phyloP scores from a whole-genome alignment of 2,329 filamentous ascomycete genomes.

The Colletotrichum coccodes region DNA sequence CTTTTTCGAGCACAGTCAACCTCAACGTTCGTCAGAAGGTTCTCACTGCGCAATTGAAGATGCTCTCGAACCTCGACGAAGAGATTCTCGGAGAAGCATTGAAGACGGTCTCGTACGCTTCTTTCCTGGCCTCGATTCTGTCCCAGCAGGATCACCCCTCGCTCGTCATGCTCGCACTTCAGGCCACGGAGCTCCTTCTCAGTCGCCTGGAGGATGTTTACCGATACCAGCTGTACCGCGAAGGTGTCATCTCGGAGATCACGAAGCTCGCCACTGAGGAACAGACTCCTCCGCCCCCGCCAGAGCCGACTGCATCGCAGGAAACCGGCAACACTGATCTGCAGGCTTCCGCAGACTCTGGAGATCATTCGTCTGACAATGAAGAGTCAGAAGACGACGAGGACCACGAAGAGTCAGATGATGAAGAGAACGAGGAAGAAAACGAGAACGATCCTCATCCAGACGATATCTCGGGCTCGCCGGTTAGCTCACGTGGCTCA shows the following conservation, averaged over 20 bases:
- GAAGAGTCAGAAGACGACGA: slow-evolving; percentile 61
- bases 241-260: slow-evolving; percentile 94
- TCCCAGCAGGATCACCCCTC: slow-evolving; percentile 94
- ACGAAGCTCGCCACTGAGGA: slow-evolving; percentile 75
- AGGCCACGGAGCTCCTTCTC: slow-evolving; percentile 89
- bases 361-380: slow-evolving; percentile 51
- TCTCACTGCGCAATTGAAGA: slow-evolving; percentile 93
- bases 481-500: slow-evolving; percentile 72
- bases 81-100: slow-evolving; percentile 87
- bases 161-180: slow-evolving; percentile 86
- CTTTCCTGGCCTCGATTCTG: slow-evolving; percentile 92
- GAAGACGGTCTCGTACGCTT: slow-evolving; percentile 90
- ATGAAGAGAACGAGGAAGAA: slow-evolving; percentile 65
- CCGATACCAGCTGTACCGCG: slow-evolving; percentile 95
- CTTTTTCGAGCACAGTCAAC: slow-evolving; percentile 98
- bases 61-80: slow-evolving; percentile 94
- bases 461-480: slow-evolving; percentile 74
- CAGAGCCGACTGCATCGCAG: slow-evolving; percentile 39
- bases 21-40: slow-evolving; percentile 95
- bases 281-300: slow-evolving; percentile 40
- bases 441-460: slow-evolving; percentile 48
- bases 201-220: slow-evolving; percentile 88
- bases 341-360: slow-evolving; percentile 22
- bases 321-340: slow-evolving; percentile 11
- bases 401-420: slow-evolving; percentile 59